phyloP scores from a whole-genome alignment of 208 protist genomes.

The Crithidia brevicula region DNA sequence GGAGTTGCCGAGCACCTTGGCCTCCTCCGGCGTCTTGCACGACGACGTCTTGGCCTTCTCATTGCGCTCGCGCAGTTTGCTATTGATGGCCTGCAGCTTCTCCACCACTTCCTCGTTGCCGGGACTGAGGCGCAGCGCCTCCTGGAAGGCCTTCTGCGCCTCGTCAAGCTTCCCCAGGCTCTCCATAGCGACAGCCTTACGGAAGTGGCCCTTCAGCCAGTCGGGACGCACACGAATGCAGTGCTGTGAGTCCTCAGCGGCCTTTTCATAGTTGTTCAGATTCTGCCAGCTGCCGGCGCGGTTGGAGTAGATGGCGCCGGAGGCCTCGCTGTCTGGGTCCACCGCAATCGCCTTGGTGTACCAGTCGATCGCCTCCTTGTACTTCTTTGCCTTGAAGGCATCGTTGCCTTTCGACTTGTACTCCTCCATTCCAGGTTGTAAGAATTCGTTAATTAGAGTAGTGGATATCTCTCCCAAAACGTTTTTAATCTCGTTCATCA shows the following conservation, averaged over 20 bases:
- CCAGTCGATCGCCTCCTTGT: conserved; percentile 87
- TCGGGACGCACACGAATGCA: conserved; percentile 87
- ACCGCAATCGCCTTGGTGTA: conserved; percentile 91
- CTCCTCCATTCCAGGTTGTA: conserved; percentile 67
- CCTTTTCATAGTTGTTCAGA: conserved; percentile 76
- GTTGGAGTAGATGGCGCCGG: conserved; percentile 91
- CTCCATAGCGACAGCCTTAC: conserved; percentile 85
- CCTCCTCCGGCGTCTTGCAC: conserved; percentile 88
- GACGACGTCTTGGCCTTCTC: conserved; percentile 72
- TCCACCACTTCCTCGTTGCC: conserved; percentile 83
- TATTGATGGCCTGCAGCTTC: conserved; percentile 73
- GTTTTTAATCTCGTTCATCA: too few species aligned
- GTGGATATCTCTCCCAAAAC: too few species aligned
- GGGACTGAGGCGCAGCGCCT: conserved; percentile 77
- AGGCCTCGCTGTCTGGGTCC: conserved; percentile 75
- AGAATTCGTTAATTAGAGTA: too few species aligned
- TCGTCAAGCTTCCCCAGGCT: conserved; percentile 76
- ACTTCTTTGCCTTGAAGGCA: conserved; percentile 89
- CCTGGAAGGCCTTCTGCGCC: conserved; percentile 79
- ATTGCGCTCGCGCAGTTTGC: conserved; percentile 74
- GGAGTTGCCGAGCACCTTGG: conserved; percentile 89
- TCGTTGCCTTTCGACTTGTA: conserved; percentile 92
- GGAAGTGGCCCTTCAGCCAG: conserved; percentile 93
- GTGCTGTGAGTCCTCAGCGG: conserved; percentile 74
- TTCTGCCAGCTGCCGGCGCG: conserved; percentile 85